Base-by-base conservation (phyloP, 495 filamentous ascomycete genomes). In the Penicillium flavigenum region DNA sequence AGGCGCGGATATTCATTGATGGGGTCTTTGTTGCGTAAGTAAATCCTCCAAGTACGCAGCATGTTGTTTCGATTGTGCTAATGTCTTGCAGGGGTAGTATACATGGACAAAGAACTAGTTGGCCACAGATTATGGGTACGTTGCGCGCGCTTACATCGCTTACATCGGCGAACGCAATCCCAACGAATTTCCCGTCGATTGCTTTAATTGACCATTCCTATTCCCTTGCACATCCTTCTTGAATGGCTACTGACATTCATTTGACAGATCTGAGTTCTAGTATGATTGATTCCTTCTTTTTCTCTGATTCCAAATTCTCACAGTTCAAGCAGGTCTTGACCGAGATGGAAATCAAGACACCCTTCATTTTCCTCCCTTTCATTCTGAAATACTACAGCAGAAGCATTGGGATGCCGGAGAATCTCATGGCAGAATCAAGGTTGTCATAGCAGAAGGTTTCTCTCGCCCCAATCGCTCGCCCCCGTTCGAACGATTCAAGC, bases 391-490 rank as follows among this genome's bases (percentile, higher is more conserved):
- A 17, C 76, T 93, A 8, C 78, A 81, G 36, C 86, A 91, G 63
- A 82, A 74, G 57, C 83, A 85, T 58, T 92, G 88, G 88, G 84
- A 84, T 67, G 84, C 88, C 2, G 81, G 78, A 12, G 89, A 94
- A 47, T 75, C 84, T 34, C 56, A 87, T 4, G 91, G 91, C 22
- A 79, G 88, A 7, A 86, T 96, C 64, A 88, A 88, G 67, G 72
- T 95, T n/a, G 66, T 92, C 32, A 83, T 96, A 52, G 81, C 87
- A 22, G 90, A 94, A 59, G 90, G 89, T 0, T 87, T 90, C 59
- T 57, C 72, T 54, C 72, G 76, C 22, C 74, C 71, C 5, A 63
- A 74, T 50, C 68, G 74, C 34, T 69, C 63, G n/a, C 73, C 70
- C 11, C 83, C 83, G 1, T 88, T 91, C 56, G 85, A 91, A 61